Conservation (phyloP, 1,284 basidiomycete genomes). For the Cryptococcus maquisensis region DNA sequence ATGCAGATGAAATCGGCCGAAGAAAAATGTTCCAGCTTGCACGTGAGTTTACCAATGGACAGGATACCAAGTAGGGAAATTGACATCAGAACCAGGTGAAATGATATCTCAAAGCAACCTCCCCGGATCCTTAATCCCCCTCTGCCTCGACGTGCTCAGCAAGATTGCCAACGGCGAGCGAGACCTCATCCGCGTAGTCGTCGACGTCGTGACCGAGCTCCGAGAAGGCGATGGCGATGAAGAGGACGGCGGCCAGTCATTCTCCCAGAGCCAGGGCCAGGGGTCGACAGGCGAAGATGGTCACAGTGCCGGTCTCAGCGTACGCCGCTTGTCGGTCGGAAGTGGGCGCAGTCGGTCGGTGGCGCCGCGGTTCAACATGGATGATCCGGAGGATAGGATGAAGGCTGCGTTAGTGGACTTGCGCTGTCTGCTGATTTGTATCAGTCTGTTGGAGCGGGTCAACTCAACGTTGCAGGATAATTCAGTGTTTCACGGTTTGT, state of each 20-base stretch:
- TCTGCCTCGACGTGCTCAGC: constrained; percentile 80
- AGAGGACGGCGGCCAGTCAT: constrained; percentile 27
- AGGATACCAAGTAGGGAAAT: background rate
- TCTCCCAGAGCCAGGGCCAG: constrained; percentile 9
- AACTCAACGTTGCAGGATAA: constrained; percentile 91
- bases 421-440: constrained; percentile 80
- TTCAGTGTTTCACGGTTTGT: constrained; percentile 83
- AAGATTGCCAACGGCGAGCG: constrained; percentile 79
- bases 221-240: constrained; percentile 57
- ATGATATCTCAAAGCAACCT: constrained; percentile 81
- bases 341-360: constrained; percentile 7
- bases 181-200: constrained; percentile 88
- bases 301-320: constrained; percentile 7
- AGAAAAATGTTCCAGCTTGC: constrained; percentile 86
- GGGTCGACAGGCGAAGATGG: constrained; percentile 13
- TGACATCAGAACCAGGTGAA: constrained; percentile 55
- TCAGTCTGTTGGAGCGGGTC: constrained; percentile 85
- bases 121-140: constrained; percentile 71
- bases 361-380: constrained; percentile 14
- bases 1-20: constrained; percentile 89
- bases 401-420: constrained; percentile 68
- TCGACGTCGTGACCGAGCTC: constrained; percentile 86
- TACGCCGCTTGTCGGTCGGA: constrained; percentile 6
- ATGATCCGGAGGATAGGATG: constrained; percentile 34
- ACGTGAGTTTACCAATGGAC: constrained; percentile 54